phyloP scores from a whole-genome alignment of 352 stramenopile genomes.

The Blastocystis sp. region DNA sequence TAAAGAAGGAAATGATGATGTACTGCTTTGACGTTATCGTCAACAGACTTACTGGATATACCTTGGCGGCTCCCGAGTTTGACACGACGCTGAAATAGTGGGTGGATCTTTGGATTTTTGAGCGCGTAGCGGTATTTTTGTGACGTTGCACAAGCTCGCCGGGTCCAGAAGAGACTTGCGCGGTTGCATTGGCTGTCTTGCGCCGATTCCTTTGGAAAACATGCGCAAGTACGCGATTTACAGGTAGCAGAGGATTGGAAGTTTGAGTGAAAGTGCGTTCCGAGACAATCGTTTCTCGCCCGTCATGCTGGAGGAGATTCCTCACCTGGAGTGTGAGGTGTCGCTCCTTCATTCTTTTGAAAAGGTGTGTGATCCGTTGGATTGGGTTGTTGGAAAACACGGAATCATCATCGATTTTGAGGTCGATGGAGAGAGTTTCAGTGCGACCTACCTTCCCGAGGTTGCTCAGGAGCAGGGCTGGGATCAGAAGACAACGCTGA shows the following conservation, averaged over 20 bases:
- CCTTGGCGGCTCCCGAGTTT: slow-evolving; percentile 26
- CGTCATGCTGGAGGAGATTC: slow-evolving; percentile 25
- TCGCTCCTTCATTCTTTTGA: slow-evolving; percentile 52
- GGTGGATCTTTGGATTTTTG: not conserved
- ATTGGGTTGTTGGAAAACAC: slow-evolving; percentile 56
- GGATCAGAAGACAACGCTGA: slow-evolving; percentile 35
- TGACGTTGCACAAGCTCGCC: slow-evolving; percentile 34
- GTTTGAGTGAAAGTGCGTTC: not conserved
- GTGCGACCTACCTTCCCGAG: slow-evolving; percentile 51
- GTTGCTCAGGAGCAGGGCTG: slow-evolving; percentile 37
- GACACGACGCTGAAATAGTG: slow-evolving; percentile 50
- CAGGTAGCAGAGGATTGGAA: not conserved
- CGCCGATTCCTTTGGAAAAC: slow-evolving; percentile 33
- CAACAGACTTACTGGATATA: slow-evolving; percentile 18
- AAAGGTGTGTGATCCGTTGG: not conserved
- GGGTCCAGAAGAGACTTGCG: not conserved
- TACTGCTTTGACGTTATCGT: slow-evolving; percentile 56
- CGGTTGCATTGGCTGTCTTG: slow-evolving; percentile 50
- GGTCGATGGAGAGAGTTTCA: slow-evolving; percentile 10
- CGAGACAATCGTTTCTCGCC: slow-evolving; percentile 41
- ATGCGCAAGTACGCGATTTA: slow-evolving; percentile 47
- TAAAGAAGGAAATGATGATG: slow-evolving; percentile 58
- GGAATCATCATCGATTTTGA: slow-evolving; percentile 57
- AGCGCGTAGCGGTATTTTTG: slow-evolving; percentile 44
- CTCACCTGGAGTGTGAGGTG: slow-evolving; percentile 11